Evolutionary conservation across 139 green algal species (phyloP).

Genomic region (Chlamydomonas schloesseri): DNA sequence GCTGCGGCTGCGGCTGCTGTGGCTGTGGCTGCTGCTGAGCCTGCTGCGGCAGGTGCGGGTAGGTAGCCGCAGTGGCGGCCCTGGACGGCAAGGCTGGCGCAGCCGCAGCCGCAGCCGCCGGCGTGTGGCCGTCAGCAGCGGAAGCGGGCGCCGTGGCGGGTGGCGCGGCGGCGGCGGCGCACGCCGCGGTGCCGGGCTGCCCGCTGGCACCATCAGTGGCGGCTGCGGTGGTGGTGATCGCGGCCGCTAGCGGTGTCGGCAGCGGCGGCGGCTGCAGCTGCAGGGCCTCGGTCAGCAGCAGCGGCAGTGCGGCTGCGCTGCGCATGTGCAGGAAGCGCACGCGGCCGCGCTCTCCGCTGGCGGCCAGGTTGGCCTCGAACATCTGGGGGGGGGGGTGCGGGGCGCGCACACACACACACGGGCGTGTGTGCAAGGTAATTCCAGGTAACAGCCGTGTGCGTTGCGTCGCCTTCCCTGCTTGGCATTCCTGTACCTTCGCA

Average conservation of each 20-base stretch:
- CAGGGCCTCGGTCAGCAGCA: neutral
- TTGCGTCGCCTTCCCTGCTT: too few relatives aligned
- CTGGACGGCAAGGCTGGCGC: too few relatives aligned
- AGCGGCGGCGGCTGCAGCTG: neutral
- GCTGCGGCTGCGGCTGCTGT: neutral
- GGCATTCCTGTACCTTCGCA: too few relatives aligned
- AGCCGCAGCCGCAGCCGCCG: neutral
- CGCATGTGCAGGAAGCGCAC: conserved; percentile 26
- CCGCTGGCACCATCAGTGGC: too few relatives aligned
- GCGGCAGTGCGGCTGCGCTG: neutral
- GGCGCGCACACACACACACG: neutral
- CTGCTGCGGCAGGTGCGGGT: neutral
- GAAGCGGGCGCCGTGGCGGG: neutral
- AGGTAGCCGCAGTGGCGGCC: too few relatives aligned
- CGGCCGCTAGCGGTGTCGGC: neutral
- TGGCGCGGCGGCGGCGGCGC: neutral
- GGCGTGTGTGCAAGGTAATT: neutral
- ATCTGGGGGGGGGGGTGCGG: too few relatives aligned
- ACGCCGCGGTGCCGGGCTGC: neutral
- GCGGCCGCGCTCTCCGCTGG: neutral
- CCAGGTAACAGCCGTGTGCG: too few relatives aligned
- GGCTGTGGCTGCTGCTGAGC: too few relatives aligned
- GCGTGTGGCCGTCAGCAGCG: too few relatives aligned
- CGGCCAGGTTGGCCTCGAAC: conserved; percentile 3
- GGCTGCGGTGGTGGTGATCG: too few relatives aligned